Evolutionary conservation across 148 eudicot genomes (phyloP), one percentile per base, ranked within the genome.

Genomic region (Chenopodium suecicum): DNA sequence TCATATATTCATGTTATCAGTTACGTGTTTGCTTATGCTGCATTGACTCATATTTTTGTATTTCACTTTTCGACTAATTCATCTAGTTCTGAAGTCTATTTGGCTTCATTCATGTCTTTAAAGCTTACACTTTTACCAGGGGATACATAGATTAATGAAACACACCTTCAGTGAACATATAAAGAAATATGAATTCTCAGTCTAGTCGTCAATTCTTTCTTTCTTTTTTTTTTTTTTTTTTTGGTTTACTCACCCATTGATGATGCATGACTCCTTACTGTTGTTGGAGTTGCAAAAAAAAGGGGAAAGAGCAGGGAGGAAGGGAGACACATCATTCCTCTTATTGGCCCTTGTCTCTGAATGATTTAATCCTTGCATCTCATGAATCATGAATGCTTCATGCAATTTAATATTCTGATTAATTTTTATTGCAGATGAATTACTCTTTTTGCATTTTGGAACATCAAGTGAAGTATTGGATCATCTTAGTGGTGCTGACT

Each of bases 381-480:
- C 41, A 56, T 34, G 69, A 58, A 25, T 76, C 5, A 12, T 67
- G 56, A 16, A 46, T 37, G 50, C 47, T 77, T 72, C 63, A 14
- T 37, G 3, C 10, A 50, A 69, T 20, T 73, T 79, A 31, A 83
- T 52, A 37, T 67, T 44, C 1, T 6, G 22, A 63, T 72, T 37
- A 12, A 68, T 68, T 70, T 75, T 54, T 77, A 31, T 4, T 79
- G 82, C 94, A 96, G 99, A 90, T 89, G 98, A 96, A 83, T 85
- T 96, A 79, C 86, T 84, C 1, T 96, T 96, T 88, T 89, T 96
- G 79, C 99, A 96, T 88, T 96, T 91, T 83, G 99, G 99, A 69
- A 96, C 99, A 68, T 96, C 99, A 66, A 96, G 95, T 87, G 99
- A 96, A 90, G 97, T 94, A 66, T 84, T 96, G 85, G 98, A 92